Conservation (phyloP, 1,284 basidiomycete species). For the Blastosporella zonata region DNA sequence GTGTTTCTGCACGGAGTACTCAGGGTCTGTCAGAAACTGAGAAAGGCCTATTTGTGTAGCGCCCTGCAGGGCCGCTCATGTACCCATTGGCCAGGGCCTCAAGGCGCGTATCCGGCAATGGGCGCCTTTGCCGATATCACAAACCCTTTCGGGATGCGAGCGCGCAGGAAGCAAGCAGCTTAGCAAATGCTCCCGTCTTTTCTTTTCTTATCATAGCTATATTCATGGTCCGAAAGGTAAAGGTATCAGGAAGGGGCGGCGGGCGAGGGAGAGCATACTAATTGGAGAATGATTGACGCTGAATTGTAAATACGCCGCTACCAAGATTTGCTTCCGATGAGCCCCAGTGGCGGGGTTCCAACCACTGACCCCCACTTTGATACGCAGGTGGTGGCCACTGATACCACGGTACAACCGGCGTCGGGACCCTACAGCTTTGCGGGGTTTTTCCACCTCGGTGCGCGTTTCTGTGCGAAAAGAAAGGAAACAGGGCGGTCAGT, state of each 20-base stretch:
- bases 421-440: conserved; percentile 49
- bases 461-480: conserved; percentile 46
- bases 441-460: conserved; percentile 58
- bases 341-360: neutral
- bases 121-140: neutral
- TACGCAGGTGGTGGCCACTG: neutral
- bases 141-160: neutral
- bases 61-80: neutral
- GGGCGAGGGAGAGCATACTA: neutral
- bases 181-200: neutral
- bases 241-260: neutral
- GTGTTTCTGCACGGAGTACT: too few species aligned
- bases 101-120: neutral
- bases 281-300: neutral
- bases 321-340: neutral
- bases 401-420: neutral
- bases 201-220: neutral
- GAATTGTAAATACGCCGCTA: neutral
- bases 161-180: neutral
- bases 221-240: too few species aligned
- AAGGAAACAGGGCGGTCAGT: conserved; percentile 3
- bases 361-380: neutral
- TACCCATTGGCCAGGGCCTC: neutral
- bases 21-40: neutral
- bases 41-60: neutral